A percentile compares a stretch with the other conserved stretches of the same genome.
These are phyloP conservation scores for Boletus insuetus DNA, from an alignment of 768 basidiomycete genomes.

Conservation along the genomic window DNA sequence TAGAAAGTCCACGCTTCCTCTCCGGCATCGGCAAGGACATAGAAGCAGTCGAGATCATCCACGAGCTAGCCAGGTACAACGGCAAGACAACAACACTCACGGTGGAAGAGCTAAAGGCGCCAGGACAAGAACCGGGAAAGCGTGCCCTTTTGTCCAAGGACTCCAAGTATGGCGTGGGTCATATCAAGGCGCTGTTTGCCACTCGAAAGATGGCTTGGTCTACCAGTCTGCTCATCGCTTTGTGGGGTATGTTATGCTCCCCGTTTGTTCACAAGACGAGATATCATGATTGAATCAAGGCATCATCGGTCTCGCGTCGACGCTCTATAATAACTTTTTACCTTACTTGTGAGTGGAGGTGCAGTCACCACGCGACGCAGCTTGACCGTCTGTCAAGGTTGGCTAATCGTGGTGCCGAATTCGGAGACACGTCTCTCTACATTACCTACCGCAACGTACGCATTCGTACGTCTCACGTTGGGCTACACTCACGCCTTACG, in stretches of 20 bases:
- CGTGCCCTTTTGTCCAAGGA: slow-evolving; percentile 38
- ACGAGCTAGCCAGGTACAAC: slow-evolving; percentile 50
- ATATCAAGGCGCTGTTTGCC: slow-evolving; percentile 62
- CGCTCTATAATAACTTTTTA: slow-evolving; percentile 57
- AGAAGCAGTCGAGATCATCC: slow-evolving; percentile 48
- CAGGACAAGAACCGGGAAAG: slow-evolving; percentile 22
- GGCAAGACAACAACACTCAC: slow-evolving; percentile 41
- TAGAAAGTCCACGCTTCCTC: slow-evolving; percentile 59
- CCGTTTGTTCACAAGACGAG: background rate
- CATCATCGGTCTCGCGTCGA: slow-evolving; percentile 71
- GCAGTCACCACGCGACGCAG: background rate
- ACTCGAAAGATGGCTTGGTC: slow-evolving; percentile 64
- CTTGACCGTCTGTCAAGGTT: slow-evolving; percentile 39
- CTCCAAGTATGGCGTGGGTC: slow-evolving; percentile 36
- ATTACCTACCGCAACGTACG: slow-evolving; percentile 72
- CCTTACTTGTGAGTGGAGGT: slow-evolving; percentile 45
- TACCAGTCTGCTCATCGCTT: slow-evolving; percentile 53
- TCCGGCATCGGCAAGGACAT: slow-evolving; percentile 51
- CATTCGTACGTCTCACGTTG: background rate
- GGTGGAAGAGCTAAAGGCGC: slow-evolving; percentile 41
- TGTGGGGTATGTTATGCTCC: slow-evolving; percentile 40
- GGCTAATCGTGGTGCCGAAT: slow-evolving; percentile 58
- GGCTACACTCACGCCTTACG: background rate
- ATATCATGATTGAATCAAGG: slow-evolving; percentile 35
- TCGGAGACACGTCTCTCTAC: slow-evolving; percentile 68